A percentile compares a stretch with the other conserved stretches of the same genome.
phyloP scores from a whole-genome alignment of 2,329 filamentous ascomycete genomes.

The Xylariomycetidae sp. region DNA sequence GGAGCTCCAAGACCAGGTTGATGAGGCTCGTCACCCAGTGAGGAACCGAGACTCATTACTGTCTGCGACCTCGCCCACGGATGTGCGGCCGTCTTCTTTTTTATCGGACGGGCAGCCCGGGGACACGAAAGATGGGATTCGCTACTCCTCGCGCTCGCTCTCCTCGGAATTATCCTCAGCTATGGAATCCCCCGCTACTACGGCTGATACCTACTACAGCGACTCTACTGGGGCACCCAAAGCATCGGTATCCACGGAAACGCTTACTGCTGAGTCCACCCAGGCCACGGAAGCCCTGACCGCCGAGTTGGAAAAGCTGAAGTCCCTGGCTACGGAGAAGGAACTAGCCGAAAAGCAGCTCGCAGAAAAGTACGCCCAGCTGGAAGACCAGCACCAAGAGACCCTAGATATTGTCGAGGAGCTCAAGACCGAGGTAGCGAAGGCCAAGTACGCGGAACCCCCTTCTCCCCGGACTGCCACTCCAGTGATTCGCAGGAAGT shows the following conservation, averaged over 20 bases:
- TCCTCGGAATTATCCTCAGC: slow-evolving; percentile 90
- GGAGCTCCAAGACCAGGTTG: slow-evolving; percentile 77
- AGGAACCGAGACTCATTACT: slow-evolving; percentile 50
- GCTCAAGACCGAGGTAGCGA: slow-evolving; percentile 79
- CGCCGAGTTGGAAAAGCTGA: slow-evolving; percentile 66
- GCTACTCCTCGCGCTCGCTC: slow-evolving; percentile 81
- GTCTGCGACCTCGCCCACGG: slow-evolving; percentile 43
- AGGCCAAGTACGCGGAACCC: slow-evolving; percentile 58
- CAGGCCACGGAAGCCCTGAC: slow-evolving; percentile 40
- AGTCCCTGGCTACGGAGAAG: slow-evolving; percentile 66
- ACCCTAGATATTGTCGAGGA: slow-evolving; percentile 83
- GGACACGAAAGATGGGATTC: slow-evolving; percentile 59
- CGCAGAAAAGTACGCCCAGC: slow-evolving; percentile 70
- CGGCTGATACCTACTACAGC: slow-evolving; percentile 56
- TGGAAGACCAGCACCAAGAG: slow-evolving; percentile 76
- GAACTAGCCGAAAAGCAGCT: slow-evolving; percentile 69
- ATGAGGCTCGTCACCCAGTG: slow-evolving; percentile 65
- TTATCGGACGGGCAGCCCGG: slow-evolving; percentile 70
- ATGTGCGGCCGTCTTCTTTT: slow-evolving; percentile 69
- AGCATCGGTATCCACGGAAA: slow-evolving; percentile 32
- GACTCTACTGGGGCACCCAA: slow-evolving; percentile 53
- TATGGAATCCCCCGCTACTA: slow-evolving; percentile 65
- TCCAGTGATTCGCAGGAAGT: slow-evolving; percentile 86
- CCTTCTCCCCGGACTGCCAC: slow-evolving; percentile 59
- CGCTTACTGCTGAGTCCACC: slow-evolving; percentile 27